phyloP scores from a whole-genome alignment of 2,329 filamentous ascomycete species.

The Aureobasidium sp. region DNA sequence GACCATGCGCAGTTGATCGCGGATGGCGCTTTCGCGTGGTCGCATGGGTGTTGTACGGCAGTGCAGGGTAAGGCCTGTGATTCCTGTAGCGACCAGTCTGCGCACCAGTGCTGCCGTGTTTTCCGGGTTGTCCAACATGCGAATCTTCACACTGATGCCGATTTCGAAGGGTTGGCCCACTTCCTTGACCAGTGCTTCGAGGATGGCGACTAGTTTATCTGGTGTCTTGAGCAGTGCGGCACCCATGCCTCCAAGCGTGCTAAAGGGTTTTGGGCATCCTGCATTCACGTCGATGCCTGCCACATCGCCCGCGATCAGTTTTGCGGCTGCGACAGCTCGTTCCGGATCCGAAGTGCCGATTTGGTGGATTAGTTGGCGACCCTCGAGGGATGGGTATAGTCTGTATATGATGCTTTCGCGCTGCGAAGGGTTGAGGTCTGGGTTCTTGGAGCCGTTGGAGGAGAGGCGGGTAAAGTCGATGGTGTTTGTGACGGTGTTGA shows the following conservation, averaged over 20 bases:
- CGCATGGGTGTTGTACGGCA: conserved; percentile 96
- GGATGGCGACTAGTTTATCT: conserved; percentile 72
- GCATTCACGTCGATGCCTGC: conserved; percentile 95
- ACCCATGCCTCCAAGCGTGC: conserved; percentile 88
- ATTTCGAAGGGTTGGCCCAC: conserved; percentile 73
- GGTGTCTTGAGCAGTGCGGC: conserved; percentile 81
- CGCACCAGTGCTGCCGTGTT: conserved; percentile 71
- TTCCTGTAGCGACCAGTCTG: conserved; percentile 74
- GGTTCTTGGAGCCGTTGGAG: conserved; percentile 59
- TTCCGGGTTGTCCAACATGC: conserved; percentile 68
- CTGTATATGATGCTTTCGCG: conserved; percentile 68
- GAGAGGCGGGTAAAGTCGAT: conserved; percentile 77
- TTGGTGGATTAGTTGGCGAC: conserved; percentile 74
- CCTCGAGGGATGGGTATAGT: conserved; percentile 70
- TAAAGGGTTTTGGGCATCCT: conserved; percentile 97
- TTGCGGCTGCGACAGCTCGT: conserved; percentile 74
- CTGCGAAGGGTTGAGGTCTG: conserved; percentile 43
- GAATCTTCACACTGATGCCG: conserved; percentile 94
- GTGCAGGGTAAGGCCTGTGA: conserved; percentile 86
- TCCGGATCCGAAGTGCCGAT: conserved; percentile 80
- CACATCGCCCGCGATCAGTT: conserved; percentile 77
- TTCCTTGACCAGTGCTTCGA: conserved; percentile 71
- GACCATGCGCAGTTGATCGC: conserved; percentile 79
- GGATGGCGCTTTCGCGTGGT: conserved; percentile 76
- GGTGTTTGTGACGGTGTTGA: conserved; percentile 68